Evolutionary conservation across 164 flowering plant species (phyloP).

Genomic region (Dillenia turbinata): DNA sequence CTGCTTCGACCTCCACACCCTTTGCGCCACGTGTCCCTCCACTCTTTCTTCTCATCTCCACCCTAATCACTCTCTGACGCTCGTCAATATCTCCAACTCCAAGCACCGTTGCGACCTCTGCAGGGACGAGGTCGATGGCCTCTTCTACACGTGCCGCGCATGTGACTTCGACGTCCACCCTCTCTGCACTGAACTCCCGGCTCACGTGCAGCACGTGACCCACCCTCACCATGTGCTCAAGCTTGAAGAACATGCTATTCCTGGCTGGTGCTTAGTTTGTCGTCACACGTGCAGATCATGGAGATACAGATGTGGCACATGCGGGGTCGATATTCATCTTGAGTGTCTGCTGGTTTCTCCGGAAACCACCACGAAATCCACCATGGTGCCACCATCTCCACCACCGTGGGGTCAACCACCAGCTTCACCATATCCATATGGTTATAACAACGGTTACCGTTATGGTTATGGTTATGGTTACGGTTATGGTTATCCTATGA

Average conservation of each 20-base stretch:
- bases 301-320: constrained; percentile 10
- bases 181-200: constrained; percentile 5
- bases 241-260: neutral
- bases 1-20: constrained; percentile 4
- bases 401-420: neutral
- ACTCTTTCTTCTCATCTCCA: neutral
- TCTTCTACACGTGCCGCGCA: constrained; percentile 1
- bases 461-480: no score
- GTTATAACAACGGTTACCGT: no score
- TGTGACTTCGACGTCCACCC: constrained; percentile 7
- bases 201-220: neutral
- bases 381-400: neutral
- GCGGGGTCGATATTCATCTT: constrained; percentile 6
- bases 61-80: neutral
- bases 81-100: neutral
- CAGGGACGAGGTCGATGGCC: constrained; percentile 3
- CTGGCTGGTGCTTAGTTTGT: neutral
- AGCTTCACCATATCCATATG: no score
- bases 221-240: constrained; percentile 1
- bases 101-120: neutral
- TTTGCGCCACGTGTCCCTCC: constrained; percentile 1
- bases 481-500: no score
- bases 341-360: neutral
- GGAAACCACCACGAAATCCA: neutral
- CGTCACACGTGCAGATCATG: neutral